phyloP scores from a whole-genome alignment of 768 basidiomycete species.

The Trametes cinnabarina region DNA sequence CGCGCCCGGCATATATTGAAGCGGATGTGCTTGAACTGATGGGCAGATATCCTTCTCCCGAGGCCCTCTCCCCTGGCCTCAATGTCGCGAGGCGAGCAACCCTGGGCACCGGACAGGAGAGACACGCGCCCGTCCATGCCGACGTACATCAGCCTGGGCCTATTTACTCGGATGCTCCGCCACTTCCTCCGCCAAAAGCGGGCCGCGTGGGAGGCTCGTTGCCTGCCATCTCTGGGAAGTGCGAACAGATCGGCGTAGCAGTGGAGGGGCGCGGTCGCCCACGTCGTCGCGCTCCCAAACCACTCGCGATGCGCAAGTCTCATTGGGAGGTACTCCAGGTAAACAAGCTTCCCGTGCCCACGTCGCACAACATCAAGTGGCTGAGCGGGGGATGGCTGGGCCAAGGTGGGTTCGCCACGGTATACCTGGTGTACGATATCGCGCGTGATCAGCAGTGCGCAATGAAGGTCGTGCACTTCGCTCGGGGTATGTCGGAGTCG shows the following conservation, averaged over 20 bases:
- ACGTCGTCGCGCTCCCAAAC: background rate
- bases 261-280: background rate
- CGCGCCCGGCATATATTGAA: background rate
- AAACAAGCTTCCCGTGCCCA: background rate
- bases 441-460: conserved; percentile 5
- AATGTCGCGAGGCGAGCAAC: background rate
- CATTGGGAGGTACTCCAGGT: conserved; percentile 10
- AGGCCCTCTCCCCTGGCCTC: background rate
- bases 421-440: conserved; percentile 21
- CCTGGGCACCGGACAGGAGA: background rate
- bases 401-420: conserved; percentile 21
- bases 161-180: background rate
- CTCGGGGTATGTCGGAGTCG: background rate
- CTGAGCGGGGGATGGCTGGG: conserved; percentile 13
- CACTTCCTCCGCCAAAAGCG: background rate
- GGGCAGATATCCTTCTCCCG: background rate
- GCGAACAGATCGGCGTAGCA: conserved; percentile 5
- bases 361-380: background rate
- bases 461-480: conserved; percentile 24
- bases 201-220: background rate
- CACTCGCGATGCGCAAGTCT: background rate
- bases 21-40: background rate
- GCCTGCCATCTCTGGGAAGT: background rate
- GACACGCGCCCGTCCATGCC: background rate
- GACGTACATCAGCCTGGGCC: background rate